Percentiles rank a stretch among this genome's conserved stretches.
Evolutionary conservation across 176 grass and related monocot genomes (phyloP).

Genomic region (Tuctoria greenei): DNA sequence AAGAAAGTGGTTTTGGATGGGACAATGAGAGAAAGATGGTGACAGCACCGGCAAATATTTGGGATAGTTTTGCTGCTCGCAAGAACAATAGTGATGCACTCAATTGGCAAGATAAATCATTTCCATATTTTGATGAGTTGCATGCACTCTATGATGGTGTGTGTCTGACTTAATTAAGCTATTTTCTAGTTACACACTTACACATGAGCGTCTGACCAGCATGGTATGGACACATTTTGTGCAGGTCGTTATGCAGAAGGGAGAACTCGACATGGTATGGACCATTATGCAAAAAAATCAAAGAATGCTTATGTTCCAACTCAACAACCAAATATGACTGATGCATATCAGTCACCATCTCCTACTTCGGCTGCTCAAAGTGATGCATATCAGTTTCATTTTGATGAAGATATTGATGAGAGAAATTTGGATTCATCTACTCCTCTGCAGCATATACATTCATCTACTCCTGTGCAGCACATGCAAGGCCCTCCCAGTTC

Average conservation of each 20-base stretch:
- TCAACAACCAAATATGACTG: background rate
- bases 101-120: background rate
- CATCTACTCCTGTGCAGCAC: too few relatives aligned
- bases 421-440: too few relatives aligned
- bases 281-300: background rate
- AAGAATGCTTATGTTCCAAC: background rate
- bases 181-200: background rate
- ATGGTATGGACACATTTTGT: too few relatives aligned
- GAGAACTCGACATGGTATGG: background rate
- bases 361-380: background rate
- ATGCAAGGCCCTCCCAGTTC: too few relatives aligned
- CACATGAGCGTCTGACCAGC: background rate
- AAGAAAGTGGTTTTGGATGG: too few relatives aligned
- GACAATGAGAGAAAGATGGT: too few relatives aligned
- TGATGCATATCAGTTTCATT: too few relatives aligned
- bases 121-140: conserved; percentile 2
- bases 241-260: background rate
- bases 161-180: background rate
- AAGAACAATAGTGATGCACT: background rate
- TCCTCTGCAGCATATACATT: too few relatives aligned
- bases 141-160: background rate
- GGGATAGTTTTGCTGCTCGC: background rate
- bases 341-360: background rate
- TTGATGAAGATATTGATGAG: too few relatives aligned
- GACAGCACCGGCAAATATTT: too few relatives aligned